Base-by-base conservation (phyloP, 164 flowering plant genomes). In the Vitis riparia region DNA sequence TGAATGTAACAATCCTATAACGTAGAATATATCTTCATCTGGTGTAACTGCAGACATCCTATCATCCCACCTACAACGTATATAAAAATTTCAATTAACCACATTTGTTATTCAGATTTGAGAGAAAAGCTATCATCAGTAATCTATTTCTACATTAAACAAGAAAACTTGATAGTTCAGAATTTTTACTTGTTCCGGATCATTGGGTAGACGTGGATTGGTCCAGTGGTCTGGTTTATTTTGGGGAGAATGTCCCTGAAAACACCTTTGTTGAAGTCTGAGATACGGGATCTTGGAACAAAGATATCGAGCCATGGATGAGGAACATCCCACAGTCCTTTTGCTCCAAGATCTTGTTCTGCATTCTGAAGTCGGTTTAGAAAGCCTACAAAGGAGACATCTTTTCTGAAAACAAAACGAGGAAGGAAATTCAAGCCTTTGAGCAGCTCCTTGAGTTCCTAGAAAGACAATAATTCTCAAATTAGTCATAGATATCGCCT, bases 291-390 rank as follows among this genome's bases (percentile, higher is more conserved):
- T 19, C 23, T 19, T 19, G 23, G 23, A 19, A 19, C 71, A 23
- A 90, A 89, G 50, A 93, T 81, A 70, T 88, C 90, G 13, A 93
- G 79, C 98, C 98, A 94, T 73, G 98, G 98, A 76, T 92, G 98
- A 51, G 97, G 97, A 71, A 91, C 89, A 12, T 91, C 90, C 97
- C 94, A 91, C 5, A 78, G 69, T n/a, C 94, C 96, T 77, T 82
- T 69, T 9, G 85, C 66, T 51, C 79, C 74, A 44, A 88, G 95
- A 65, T 81, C 69, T 44, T 79, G 44, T 77, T 91, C 97, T 65
- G 82, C 89, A 2, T 55, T 74, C 63, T 84, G 74, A 2, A 90
- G 97, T 70, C 97, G 77, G 59, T 86, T 66, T 9, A 92, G 75
- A 70, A 94, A 94, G 9, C 89, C 89, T 0, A 84, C 71, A n/a